These are phyloP conservation scores for Imleria badia DNA, from an alignment of 768 basidiomycete genomes.

Conservation along the genomic window DNA sequence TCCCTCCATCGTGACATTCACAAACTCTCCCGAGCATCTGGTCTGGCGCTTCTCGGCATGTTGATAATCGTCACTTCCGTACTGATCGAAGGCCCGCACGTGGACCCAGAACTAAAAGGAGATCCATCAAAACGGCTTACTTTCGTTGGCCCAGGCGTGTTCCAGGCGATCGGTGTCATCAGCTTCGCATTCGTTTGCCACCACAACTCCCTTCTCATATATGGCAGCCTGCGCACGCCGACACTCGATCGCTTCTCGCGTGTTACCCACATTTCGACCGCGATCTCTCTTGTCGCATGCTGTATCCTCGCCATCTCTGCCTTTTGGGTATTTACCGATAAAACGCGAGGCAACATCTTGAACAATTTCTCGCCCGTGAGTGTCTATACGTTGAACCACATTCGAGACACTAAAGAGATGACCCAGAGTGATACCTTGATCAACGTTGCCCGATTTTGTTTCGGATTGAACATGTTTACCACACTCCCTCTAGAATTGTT, in stretches of 20 bases:
- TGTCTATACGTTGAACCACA: background rate
- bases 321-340: constrained; percentile 87
- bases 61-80: constrained; percentile 87
- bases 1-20: constrained; percentile 97
- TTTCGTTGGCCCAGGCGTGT: constrained; percentile 74
- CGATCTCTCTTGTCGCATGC: constrained; percentile 82
- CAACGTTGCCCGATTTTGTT: constrained; percentile 92
- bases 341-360: constrained; percentile 91
- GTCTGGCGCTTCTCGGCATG: constrained; percentile 92
- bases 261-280: constrained; percentile 91
- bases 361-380: constrained; percentile 87
- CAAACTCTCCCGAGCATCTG: constrained; percentile 91
- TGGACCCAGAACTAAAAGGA: constrained; percentile 72
- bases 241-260: constrained; percentile 91
- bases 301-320: constrained; percentile 81
- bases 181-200: constrained; percentile 97
- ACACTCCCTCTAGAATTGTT: constrained; percentile 95
- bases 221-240: constrained; percentile 88
- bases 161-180: constrained; percentile 97
- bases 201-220: constrained; percentile 96
- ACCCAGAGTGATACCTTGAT: constrained; percentile 78
- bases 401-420: constrained; percentile 6
- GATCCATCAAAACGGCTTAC: constrained; percentile 73
- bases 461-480: constrained; percentile 97
- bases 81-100: constrained; percentile 77